Evolutionary conservation across 1,284 basidiomycete genomes (phyloP).

Genomic region (Marasmius tenuissimus): DNA sequence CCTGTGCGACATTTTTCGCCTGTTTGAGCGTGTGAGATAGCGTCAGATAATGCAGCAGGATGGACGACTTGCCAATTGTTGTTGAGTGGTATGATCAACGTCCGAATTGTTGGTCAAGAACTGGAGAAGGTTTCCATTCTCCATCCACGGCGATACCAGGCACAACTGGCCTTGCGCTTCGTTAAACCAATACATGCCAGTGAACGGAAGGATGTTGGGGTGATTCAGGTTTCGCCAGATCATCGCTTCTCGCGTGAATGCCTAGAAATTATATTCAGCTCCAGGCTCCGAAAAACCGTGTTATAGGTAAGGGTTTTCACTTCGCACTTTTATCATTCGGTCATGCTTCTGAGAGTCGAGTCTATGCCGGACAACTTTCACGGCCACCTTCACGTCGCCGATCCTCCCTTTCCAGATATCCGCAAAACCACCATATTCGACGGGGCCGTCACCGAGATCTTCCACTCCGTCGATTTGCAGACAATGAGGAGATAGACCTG

Average conservation of each 20-base stretch:
- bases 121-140: not conserved
- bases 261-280: no score
- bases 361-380: not conserved
- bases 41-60: not conserved
- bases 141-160: not conserved
- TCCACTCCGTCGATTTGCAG: not conserved
- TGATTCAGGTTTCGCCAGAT: not conserved
- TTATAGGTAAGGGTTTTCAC: not conserved
- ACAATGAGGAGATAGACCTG: not conserved
- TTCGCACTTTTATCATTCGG: not conserved
- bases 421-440: not conserved
- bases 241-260: not conserved
- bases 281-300: not conserved
- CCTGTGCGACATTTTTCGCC: not conserved
- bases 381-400: not conserved
- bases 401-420: not conserved
- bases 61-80: not conserved
- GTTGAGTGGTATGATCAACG: not conserved
- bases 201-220: not conserved
- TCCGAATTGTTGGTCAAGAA: not conserved
- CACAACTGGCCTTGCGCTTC: not conserved
- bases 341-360: not conserved
- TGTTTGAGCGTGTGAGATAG: not conserved
- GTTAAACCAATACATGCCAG: not conserved
- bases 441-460: not conserved